A percentile compares a stretch with the other conserved stretches of the same genome.
These are phyloP conservation scores for Hyaloscypha bicolor DNA, from an alignment of 495 filamentous ascomycete species.

Conservation along the genomic window DNA sequence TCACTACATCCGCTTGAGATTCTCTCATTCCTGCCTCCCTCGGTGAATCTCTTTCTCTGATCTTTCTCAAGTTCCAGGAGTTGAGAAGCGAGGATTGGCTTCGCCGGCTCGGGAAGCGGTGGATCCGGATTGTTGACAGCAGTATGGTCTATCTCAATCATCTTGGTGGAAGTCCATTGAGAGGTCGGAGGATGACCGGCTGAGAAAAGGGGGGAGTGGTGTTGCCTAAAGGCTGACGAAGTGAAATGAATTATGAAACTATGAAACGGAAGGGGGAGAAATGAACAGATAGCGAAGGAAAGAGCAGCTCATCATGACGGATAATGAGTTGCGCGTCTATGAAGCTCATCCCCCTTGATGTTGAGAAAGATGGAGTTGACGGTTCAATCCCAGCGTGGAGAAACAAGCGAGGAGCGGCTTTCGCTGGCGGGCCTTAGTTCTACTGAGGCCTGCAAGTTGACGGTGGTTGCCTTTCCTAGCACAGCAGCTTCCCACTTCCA, in stretches of 20 bases:
- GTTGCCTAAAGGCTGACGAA: background rate
- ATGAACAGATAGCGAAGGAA: background rate
- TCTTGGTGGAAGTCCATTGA: constrained; percentile 7
- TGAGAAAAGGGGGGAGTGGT: background rate
- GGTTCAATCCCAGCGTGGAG: background rate
- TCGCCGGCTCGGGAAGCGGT: constrained; percentile 19
- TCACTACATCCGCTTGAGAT: constrained; percentile 42
- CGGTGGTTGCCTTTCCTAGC: too few relatives aligned
- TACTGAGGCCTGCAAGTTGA: too few relatives aligned
- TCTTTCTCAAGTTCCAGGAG: constrained; percentile 26
- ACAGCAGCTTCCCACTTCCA: too few relatives aligned
- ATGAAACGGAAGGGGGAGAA: background rate
- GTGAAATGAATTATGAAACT: background rate
- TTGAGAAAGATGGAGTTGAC: background rate
- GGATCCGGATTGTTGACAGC: background rate
- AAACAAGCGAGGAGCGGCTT: too few relatives aligned
- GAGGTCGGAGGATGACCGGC: background rate
- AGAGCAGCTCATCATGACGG: background rate
- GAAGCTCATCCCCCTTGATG: background rate
- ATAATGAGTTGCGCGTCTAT: background rate
- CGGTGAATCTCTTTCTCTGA: constrained; percentile 23
- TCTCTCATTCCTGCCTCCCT: constrained; percentile 8
- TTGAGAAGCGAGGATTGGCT: constrained; percentile 25
- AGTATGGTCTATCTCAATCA: constrained; percentile 21
- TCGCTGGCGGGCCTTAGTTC: too few relatives aligned